Conservation (phyloP, 345 rosid species). For the Hibiscus syriacus region DNA sequence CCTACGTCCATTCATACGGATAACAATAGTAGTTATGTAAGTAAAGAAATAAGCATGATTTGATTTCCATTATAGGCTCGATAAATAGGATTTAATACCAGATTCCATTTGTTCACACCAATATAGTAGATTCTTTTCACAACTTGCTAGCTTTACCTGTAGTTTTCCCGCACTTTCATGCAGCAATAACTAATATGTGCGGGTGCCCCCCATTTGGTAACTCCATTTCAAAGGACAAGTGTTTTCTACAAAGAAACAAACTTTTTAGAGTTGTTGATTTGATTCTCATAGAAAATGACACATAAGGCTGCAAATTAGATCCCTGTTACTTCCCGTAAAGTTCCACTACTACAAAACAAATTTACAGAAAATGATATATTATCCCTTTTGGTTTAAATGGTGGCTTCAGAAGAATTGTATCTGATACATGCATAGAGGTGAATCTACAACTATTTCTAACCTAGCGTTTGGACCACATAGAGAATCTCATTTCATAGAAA, state of each 20-base stretch:
- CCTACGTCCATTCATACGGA: no score
- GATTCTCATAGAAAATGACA: constrained; percentile 10
- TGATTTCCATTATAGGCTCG: neutral
- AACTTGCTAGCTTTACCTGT: neutral
- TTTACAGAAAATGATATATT: neutral
- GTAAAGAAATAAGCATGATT: constrained; percentile 4
- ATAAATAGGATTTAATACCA: constrained; percentile 5
- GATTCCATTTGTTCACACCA: constrained; percentile 15
- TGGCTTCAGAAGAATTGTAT: no score
- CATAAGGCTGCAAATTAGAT: constrained; percentile 6
- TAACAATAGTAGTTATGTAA: no score
- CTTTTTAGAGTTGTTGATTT: constrained; percentile 16
- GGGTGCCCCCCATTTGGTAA: constrained; percentile 13
- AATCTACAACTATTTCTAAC: neutral
- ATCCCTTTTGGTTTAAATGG: neutral
- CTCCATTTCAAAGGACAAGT: neutral
- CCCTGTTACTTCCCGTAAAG: constrained; percentile 5
- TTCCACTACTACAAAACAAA: neutral
- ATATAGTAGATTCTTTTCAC: constrained; percentile 13
- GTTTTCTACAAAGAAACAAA: neutral
- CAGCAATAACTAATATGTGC: constrained; percentile 11
- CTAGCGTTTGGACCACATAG: neutral
- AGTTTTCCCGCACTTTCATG: constrained; percentile 2
- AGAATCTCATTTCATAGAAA: neutral
- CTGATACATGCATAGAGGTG: neutral